Percentiles rank a stretch among this genome's conserved stretches.
phyloP scores from a whole-genome alignment of 495 filamentous ascomycete species.

The Rostrohypoxylon terebratum region DNA sequence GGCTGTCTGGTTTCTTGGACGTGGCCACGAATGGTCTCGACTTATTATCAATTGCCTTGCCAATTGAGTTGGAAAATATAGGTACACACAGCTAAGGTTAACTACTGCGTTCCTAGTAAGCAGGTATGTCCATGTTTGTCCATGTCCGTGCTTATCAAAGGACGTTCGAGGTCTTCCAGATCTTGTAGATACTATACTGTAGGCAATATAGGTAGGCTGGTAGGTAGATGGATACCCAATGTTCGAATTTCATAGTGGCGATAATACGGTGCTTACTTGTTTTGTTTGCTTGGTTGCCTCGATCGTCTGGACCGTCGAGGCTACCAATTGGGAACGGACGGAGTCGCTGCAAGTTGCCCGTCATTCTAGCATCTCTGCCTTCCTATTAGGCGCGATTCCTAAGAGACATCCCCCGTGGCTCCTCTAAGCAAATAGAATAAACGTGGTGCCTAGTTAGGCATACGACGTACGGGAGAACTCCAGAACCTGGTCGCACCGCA shows the following conservation, averaged over 20 bases:
- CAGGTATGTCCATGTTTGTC: not conserved
- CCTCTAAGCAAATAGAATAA: constrained; percentile 17
- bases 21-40: not conserved
- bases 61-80: constrained; percentile 30
- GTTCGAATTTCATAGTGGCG: not conserved
- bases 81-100: not conserved
- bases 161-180: not conserved
- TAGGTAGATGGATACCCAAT: not conserved
- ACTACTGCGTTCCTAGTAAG: not conserved
- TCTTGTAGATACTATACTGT: too few species aligned
- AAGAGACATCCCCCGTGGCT: constrained; percentile 1
- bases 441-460: constrained; percentile 18
- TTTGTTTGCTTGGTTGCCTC: constrained; percentile 11
- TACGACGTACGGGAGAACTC: constrained; percentile 16
- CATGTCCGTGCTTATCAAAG: not conserved
- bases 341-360: constrained; percentile 3
- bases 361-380: constrained; percentile 7
- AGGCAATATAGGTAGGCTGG: too few species aligned
- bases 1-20: not conserved
- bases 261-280: constrained; percentile 7
- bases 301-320: not conserved
- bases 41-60: not conserved
- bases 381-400: constrained; percentile 14
- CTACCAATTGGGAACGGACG: constrained; percentile 9
- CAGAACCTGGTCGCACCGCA: constrained; percentile 19